Evolutionary conservation across 2,329 filamentous ascomycete species (phyloP).

Genomic region (Aspergillus tamarii): DNA sequence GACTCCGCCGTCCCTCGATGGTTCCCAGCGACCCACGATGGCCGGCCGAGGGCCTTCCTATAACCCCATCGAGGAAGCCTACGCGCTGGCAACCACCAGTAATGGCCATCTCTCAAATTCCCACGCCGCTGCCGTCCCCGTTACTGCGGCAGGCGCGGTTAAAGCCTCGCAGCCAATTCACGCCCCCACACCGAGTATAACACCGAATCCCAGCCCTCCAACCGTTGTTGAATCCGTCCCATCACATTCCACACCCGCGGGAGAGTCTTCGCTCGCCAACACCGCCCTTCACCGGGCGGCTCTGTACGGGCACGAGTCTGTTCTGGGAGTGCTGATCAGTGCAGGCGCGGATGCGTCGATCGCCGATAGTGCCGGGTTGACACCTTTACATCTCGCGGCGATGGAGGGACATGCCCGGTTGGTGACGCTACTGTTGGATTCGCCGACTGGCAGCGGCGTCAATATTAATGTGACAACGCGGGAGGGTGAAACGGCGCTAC

Average conservation of each 20-base stretch:
- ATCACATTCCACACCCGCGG: not conserved
- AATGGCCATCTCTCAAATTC: not conserved
- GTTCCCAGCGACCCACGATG: not conserved
- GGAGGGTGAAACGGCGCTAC: conserved; percentile 12
- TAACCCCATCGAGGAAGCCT: not conserved
- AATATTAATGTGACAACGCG: conserved; percentile 10
- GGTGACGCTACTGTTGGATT: not conserved
- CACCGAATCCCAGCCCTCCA: not conserved
- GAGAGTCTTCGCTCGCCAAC: not conserved
- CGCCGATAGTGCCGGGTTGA: conserved; percentile 13
- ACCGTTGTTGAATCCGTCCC: not conserved
- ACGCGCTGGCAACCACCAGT: not conserved
- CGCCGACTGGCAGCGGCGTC: not conserved
- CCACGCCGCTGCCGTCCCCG: not conserved
- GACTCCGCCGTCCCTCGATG: not conserved
- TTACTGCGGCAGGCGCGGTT: not conserved
- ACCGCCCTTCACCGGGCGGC: not conserved
- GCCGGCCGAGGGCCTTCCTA: not conserved
- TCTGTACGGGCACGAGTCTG: not conserved
- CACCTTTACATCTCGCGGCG: conserved; percentile 13
- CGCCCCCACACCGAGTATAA: not conserved
- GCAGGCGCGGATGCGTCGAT: conserved; percentile 13
- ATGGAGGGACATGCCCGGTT: conserved; percentile 8
- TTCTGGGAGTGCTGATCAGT: conserved; percentile 11
- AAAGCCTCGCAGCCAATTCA: not conserved